Evolutionary conservation across 805 yeast genomes (phyloP).

Genomic region (Teunomyces atbi): DNA sequence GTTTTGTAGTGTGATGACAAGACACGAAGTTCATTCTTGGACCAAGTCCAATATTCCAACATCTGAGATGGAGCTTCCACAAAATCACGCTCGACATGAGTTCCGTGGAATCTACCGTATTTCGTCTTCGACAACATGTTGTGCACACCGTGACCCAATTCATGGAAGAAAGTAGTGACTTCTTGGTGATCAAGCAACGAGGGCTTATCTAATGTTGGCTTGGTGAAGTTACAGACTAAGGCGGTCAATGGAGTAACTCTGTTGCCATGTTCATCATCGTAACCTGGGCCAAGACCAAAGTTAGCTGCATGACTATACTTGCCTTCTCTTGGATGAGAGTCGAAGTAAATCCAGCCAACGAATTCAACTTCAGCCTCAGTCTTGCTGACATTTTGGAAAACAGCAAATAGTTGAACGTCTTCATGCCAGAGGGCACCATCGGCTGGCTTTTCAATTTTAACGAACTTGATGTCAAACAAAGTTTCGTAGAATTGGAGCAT

Average conservation of each 20-base stretch:
- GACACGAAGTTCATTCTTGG: constrained; percentile 52
- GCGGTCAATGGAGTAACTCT: constrained; percentile 70
- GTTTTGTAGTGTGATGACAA: constrained; percentile 68
- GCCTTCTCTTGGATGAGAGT: constrained; percentile 81
- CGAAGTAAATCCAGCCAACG: constrained; percentile 77
- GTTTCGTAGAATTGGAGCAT: constrained; percentile 73
- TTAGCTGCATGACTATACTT: constrained; percentile 90
- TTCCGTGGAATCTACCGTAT: constrained; percentile 71
- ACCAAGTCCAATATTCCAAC: constrained; percentile 89
- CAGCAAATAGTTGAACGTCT: constrained; percentile 73
- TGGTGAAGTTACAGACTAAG: constrained; percentile 80
- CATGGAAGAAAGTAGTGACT: constrained; percentile 84
- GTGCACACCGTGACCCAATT: constrained; percentile 87
- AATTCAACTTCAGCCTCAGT: constrained; percentile 45
- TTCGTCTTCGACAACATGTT: constrained; percentile 65
- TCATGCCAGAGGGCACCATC: constrained; percentile 65
- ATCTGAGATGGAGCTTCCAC: constrained; percentile 91
- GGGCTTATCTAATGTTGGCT: constrained; percentile 67
- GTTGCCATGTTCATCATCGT: constrained; percentile 44
- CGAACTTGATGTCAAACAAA: constrained; percentile 67
- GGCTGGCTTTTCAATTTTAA: constrained; percentile 42
- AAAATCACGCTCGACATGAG: constrained; percentile 78
- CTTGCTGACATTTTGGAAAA: constrained; percentile 56
- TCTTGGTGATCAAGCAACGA: constrained; percentile 74
- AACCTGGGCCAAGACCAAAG: constrained; percentile 66